phyloP scores from a whole-genome alignment of 345 rosid species.

The Boechera divaricarpa region DNA sequence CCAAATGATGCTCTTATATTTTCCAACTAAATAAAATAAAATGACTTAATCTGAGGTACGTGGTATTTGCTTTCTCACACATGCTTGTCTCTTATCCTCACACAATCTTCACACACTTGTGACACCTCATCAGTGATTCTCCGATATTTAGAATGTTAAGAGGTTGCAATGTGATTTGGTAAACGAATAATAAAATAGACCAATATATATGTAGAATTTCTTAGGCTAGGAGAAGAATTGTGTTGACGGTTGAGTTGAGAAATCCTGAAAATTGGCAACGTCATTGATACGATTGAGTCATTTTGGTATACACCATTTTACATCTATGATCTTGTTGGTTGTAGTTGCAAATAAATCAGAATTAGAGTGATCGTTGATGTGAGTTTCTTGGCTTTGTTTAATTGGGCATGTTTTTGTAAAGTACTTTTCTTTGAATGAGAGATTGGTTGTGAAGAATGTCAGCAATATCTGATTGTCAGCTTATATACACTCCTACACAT shows the following conservation, averaged over 20 bases:
- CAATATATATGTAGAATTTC: too few species aligned
- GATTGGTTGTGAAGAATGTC: conserved; percentile 8
- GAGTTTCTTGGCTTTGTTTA: not conserved
- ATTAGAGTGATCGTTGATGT: not conserved
- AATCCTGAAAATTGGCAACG: not conserved
- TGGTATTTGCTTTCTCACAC: too few species aligned
- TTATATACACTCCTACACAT: conserved; percentile 33
- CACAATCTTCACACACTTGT: too few species aligned
- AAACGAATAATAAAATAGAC: too few species aligned
- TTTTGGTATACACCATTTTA: too few species aligned
- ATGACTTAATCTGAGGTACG: too few species aligned
- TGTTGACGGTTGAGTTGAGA: conserved; percentile 1
- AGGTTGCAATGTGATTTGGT: too few species aligned
- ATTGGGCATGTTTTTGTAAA: conserved; percentile 20
- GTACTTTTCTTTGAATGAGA: conserved; percentile 16
- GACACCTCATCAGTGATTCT: too few species aligned
- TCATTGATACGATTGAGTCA: not conserved
- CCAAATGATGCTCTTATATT: too few species aligned
- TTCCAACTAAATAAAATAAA: too few species aligned
- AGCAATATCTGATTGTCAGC: not conserved
- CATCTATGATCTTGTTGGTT: conserved; percentile 13
- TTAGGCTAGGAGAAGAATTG: not conserved
- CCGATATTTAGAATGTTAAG: too few species aligned
- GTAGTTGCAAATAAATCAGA: not conserved
- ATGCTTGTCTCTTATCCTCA: too few species aligned